Conservation (phyloP, 129 eudicot species). For the sunflower (Helianthus annuus) region HanXRQr2.0-SUNRISE NC_035438.2:13751461-13751960, state of each 20-base stretch:
- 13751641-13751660: conserved; percentile 8
- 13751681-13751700: conserved; percentile 5
- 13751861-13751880: no score
- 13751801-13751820: no score
- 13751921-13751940: no score
- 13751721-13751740: background rate
- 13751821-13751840: no score
- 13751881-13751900: no score
- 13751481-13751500: background rate
- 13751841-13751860: no score
- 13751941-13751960: no score
- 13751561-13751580: background rate
- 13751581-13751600: background rate
- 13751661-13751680: background rate
- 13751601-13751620: conserved; percentile 9
- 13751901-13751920: no score
- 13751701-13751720: background rate
- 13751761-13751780: no score
- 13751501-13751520: conserved; percentile 4
- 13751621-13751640: background rate
- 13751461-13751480: background rate
- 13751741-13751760: no score
- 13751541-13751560: conserved; percentile 4
- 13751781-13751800: no score
- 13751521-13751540: conserved; percentile 17